These are phyloP conservation scores for Serpula lacrymans DNA, from an alignment of 768 basidiomycete genomes.

Conservation along the genomic window DNA sequence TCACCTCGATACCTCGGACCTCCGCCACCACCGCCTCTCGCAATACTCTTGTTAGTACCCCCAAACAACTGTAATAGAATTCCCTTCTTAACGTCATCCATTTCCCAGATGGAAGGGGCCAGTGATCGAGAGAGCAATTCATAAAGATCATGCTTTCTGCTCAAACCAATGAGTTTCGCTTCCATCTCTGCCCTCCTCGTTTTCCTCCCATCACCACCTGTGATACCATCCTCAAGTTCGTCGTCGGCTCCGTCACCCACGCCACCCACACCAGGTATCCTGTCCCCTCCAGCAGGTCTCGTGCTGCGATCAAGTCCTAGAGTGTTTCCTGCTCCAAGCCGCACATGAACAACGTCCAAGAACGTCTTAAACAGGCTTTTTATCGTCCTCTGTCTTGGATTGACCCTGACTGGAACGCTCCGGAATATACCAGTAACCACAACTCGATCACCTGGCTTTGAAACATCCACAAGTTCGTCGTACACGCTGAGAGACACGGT, in stretches of 20 bases:
- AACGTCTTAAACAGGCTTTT: slow-evolving; percentile 98
- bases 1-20: slow-evolving; percentile 97
- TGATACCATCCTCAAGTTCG: slow-evolving; percentile 48
- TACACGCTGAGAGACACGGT: slow-evolving; percentile 97
- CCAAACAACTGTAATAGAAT: slow-evolving; percentile 95
- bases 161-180: slow-evolving; percentile 69
- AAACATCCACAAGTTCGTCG: slow-evolving; percentile 95
- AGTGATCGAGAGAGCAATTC: slow-evolving; percentile 80
- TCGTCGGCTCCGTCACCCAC: slow-evolving; percentile 66
- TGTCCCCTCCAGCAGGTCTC: slow-evolving; percentile 64
- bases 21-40: slow-evolving; percentile 89
- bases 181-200: slow-evolving; percentile 71
- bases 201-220: slow-evolving; percentile 32
- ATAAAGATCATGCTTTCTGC: slow-evolving; percentile 77
- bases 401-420: slow-evolving; percentile 92
- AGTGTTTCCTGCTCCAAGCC: slow-evolving; percentile 55
- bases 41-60: slow-evolving; percentile 95
- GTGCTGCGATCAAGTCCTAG: slow-evolving; percentile 82
- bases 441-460: slow-evolving; percentile 93
- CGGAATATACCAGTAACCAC: slow-evolving; percentile 92
- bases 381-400: slow-evolving; percentile 85
- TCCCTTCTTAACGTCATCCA: slow-evolving; percentile 99
- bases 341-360: slow-evolving; percentile 91
- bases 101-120: slow-evolving; percentile 94
- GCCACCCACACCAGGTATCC: slow-evolving; percentile 65